These are phyloP conservation scores for Quercus rubra DNA, from an alignment of 306 rosid genomes.

Conservation along the genomic window DNA sequence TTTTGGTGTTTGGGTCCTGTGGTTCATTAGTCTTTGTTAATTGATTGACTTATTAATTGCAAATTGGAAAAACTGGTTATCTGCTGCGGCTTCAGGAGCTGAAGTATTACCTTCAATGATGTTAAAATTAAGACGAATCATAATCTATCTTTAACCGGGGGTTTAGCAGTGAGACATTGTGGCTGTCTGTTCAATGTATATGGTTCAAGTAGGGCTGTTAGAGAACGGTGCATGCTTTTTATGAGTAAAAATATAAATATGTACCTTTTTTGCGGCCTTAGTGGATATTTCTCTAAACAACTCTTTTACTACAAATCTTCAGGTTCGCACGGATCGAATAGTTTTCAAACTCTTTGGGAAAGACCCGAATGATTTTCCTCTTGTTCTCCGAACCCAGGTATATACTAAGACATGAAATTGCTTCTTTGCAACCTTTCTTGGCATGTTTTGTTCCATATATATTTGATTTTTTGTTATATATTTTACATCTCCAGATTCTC, in stretches of 20 bases:
- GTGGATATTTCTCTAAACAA: slow-evolving; percentile 1
- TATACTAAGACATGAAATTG: slow-evolving; percentile 19
- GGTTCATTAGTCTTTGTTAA: not conserved
- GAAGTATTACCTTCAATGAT: not conserved
- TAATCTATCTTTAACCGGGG: not conserved
- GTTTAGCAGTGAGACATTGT: not conserved
- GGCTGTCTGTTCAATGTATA: not conserved
- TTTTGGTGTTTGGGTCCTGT: not conserved
- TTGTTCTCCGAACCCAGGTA: slow-evolving; percentile 73
- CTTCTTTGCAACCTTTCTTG: slow-evolving; percentile 1
- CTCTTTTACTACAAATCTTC: slow-evolving; percentile 28
- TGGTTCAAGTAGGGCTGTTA: not conserved
- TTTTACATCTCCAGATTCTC: slow-evolving; percentile 46
- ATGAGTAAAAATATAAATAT: not conserved
- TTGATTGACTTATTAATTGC: not conserved
- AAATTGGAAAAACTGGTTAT: too few species aligned
- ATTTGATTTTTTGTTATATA: slow-evolving; percentile 12
- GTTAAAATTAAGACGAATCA: not conserved
- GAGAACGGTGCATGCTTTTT: not conserved
- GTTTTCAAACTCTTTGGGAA: slow-evolving; percentile 93
- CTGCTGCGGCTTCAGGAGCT: too few species aligned
- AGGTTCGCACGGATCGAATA: slow-evolving; percentile 90
- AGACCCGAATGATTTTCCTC: slow-evolving; percentile 79
- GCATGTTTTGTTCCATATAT: slow-evolving; percentile 10
- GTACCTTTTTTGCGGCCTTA: not conserved